Conservation (phyloP, 768 basidiomycete species). For the Boletus eberwhitei region DNA sequence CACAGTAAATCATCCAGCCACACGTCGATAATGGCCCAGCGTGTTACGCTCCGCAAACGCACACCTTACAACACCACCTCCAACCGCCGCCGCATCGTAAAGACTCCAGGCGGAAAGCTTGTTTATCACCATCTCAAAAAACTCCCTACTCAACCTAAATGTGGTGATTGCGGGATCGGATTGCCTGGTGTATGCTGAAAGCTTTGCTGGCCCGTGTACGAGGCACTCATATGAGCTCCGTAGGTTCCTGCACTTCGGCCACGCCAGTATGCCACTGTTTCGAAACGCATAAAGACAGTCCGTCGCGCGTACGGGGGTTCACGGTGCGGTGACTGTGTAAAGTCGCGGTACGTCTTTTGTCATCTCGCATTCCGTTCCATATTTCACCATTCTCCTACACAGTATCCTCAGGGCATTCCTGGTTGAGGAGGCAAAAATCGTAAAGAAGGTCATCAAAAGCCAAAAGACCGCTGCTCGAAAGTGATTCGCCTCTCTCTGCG, state of each 20-base stretch:
- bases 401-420: constrained; percentile 98
- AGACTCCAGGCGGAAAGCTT: constrained; percentile 98
- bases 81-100: constrained; percentile 90
- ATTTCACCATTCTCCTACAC: background rate
- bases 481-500: constrained; percentile 10
- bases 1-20: background rate
- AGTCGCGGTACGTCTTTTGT: constrained; percentile 70
- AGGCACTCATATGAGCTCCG: background rate
- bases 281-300: constrained; percentile 97
- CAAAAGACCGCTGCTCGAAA: constrained; percentile 39
- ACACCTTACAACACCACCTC: constrained; percentile 98
- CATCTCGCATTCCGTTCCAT: background rate
- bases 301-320: constrained; percentile 96
- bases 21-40: constrained; percentile 80
- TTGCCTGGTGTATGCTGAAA: constrained; percentile 83
- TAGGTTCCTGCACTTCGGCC: constrained; percentile 96
- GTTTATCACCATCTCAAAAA: constrained; percentile 99
- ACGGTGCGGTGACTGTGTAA: constrained; percentile 93
- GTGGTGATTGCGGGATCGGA: constrained; percentile 95
- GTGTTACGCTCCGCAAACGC: constrained; percentile 98
- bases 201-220: background rate
- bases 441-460: constrained; percentile 98
- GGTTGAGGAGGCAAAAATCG: constrained; percentile 99
- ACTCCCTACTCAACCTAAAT: constrained; percentile 86
- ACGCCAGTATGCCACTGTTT: constrained; percentile 91